A percentile compares a stretch with the other conserved stretches of the same genome.
phyloP scores from a whole-genome alignment of 345 rosid genomes.

The Bruguiera gymnorhiza region DNA sequence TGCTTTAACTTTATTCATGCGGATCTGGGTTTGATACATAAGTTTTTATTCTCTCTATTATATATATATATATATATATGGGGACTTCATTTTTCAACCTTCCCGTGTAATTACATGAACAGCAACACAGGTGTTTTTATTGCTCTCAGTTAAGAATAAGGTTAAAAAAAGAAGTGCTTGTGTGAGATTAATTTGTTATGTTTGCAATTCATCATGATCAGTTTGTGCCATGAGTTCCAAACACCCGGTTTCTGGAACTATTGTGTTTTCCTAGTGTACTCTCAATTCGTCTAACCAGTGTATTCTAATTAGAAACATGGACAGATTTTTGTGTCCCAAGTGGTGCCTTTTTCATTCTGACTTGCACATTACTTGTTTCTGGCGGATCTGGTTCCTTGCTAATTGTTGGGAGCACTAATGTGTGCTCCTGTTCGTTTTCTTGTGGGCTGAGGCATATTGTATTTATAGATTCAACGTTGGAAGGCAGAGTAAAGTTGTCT shows the following conservation, averaged over 20 bases:
- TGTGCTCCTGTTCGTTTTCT: background rate
- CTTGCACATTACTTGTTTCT: background rate
- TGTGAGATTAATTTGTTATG: background rate
- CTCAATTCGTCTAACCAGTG: too few species aligned
- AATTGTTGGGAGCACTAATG: background rate
- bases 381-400: conserved; percentile 1
- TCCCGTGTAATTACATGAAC: background rate
- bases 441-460: background rate
- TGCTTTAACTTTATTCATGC: too few species aligned
- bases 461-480: background rate
- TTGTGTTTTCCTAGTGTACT: too few species aligned
- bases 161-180: background rate
- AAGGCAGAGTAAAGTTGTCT: background rate
- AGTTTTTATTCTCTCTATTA: background rate
- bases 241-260: too few species aligned
- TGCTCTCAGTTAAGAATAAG: background rate
- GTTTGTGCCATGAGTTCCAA: too few species aligned
- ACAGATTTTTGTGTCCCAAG: background rate
- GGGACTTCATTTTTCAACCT: background rate
- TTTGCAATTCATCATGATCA: too few species aligned
- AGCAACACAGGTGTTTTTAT: background rate
- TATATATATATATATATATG: too few species aligned
- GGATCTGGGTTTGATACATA: too few species aligned
- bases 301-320: too few species aligned
- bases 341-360: background rate